These are phyloP conservation scores for Coemansia sp. DNA, from an alignment of 192 early-diverging fungal species.

Conservation along the genomic window DNA sequence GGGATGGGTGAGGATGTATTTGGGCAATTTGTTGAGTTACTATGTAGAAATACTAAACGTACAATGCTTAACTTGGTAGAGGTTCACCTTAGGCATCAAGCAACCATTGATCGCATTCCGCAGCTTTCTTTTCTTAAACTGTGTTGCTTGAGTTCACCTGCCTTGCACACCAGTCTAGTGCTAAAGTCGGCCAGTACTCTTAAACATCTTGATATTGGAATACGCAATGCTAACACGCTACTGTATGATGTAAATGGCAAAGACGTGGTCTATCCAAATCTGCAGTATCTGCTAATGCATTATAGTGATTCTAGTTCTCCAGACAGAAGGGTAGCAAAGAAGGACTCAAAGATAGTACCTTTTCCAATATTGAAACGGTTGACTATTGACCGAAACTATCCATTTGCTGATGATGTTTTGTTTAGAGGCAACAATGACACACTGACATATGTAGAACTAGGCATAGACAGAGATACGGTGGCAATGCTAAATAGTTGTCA, in stretches of 20 bases:
- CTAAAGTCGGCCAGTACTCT: not conserved
- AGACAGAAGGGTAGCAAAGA: not conserved
- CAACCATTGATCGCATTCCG: not conserved
- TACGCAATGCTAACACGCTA: not conserved
- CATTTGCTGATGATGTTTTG: constrained; percentile 9
- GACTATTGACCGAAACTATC: not conserved
- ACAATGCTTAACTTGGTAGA: not conserved
- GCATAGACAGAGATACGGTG: not conserved
- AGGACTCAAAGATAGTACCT: not conserved
- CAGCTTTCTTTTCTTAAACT: not conserved
- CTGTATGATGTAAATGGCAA: not conserved
- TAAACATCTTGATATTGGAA: not conserved
- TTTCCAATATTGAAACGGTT: constrained; percentile 6
- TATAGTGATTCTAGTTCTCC: not conserved
- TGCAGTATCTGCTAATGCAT: not conserved
- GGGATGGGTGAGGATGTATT: not conserved
- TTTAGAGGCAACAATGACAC: constrained; percentile 8
- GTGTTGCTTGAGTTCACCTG: not conserved
- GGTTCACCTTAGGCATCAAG: not conserved
- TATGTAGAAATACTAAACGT: not conserved
- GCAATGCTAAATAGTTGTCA: not conserved
- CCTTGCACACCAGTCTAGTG: not conserved
- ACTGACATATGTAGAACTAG: not conserved
- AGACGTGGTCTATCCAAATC: not conserved
- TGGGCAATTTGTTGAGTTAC: not conserved